These are phyloP conservation scores for Botryotinia globosa DNA, from an alignment of 2,329 filamentous ascomycete species.

Conservation along the genomic window DNA sequence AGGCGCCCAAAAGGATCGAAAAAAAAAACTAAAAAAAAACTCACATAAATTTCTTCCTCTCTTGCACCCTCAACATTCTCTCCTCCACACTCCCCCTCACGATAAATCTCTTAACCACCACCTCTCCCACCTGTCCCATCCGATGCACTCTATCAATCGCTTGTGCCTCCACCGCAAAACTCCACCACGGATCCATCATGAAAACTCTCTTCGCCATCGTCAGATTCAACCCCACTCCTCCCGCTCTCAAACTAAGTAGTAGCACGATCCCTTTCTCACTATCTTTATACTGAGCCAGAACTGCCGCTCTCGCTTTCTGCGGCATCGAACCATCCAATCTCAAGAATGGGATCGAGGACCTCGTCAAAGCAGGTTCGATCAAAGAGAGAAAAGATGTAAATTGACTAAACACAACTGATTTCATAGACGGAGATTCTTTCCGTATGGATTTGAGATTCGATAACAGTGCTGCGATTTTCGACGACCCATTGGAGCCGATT, in stretches of 20 bases:
- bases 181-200: constrained; percentile 99
- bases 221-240: constrained; percentile 90
- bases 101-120: constrained; percentile 84
- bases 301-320: constrained; percentile 77
- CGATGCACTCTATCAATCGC: constrained; percentile 96
- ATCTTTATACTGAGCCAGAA: constrained; percentile 70
- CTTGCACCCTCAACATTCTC: constrained; percentile 89
- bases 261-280: constrained; percentile 66
- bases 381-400: constrained; percentile 95
- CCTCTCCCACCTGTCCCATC: constrained; percentile 88
- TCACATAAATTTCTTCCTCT: constrained; percentile 93
- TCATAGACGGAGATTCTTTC: constrained; percentile 63
- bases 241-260: constrained; percentile 80
- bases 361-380: constrained; percentile 75
- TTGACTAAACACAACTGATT: constrained; percentile 93
- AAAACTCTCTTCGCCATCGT: constrained; percentile 86
- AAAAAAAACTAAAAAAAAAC: constrained; percentile 41
- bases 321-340: constrained; percentile 88
- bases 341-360: constrained; percentile 72
- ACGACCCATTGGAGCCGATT: constrained; percentile 67
- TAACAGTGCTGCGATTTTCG: constrained; percentile 82
- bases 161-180: constrained; percentile 92
- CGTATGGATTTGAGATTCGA: constrained; percentile 69
- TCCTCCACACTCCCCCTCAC: constrained; percentile 90
- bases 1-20: no score